Evolutionary conservation across 306 rosid genomes (phyloP).

Genomic region (Fragaria vesca): DNA sequence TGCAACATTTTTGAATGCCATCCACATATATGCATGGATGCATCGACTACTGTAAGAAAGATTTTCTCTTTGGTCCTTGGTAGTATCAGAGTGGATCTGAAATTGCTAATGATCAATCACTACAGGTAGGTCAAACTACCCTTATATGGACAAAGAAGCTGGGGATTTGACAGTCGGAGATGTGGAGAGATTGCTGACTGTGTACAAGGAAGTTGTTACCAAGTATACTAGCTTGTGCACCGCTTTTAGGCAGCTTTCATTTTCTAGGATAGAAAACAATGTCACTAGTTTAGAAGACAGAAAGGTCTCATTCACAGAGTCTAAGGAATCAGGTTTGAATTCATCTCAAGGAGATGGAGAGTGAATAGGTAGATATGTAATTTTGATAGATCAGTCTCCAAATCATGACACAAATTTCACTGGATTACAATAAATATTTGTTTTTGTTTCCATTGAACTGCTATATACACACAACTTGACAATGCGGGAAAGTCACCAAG

Average conservation of each 20-base stretch:
- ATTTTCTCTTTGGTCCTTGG: neutral
- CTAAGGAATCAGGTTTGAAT: constrained; percentile 5
- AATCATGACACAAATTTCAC: neutral
- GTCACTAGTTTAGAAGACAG: constrained; percentile 31
- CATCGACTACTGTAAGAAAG: neutral
- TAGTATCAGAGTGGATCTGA: constrained; percentile 7
- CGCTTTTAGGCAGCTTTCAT: constrained; percentile 37
- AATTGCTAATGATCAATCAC: constrained; percentile 14
- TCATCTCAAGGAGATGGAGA: neutral
- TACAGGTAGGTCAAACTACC: constrained; percentile 40
- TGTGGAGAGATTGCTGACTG: constrained; percentile 46
- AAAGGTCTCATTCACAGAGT: neutral
- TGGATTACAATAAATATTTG: neutral
- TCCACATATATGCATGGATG: neutral
- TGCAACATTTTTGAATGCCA: neutral
- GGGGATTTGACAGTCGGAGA: constrained; percentile 51
- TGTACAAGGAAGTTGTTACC: constrained; percentile 56
- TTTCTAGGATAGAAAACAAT: constrained; percentile 37
- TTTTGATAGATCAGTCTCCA: neutral
- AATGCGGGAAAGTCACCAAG: neutral
- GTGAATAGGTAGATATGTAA: constrained; percentile 8
- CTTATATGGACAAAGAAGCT: constrained; percentile 58
- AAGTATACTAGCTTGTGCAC: constrained; percentile 45
- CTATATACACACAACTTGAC: neutral
- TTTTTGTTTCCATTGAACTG: constrained; percentile 5